Evolutionary conservation across 257 asterid species (phyloP).

Genomic region (Prunella vulgaris): DNA sequence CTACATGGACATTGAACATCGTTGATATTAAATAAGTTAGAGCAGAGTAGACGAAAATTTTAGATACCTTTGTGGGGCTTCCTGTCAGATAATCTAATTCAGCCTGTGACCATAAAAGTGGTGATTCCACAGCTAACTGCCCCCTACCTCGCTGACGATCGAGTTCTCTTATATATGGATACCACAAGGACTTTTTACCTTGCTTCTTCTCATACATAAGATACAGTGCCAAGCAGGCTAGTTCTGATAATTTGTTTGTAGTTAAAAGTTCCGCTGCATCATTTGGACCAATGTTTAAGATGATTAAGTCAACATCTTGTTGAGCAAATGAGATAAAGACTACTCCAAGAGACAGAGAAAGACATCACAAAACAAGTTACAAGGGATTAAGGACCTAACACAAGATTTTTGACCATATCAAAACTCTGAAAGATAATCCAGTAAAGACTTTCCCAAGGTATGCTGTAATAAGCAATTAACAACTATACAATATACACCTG

Average conservation of each 20-base stretch:
- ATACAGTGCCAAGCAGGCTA: conserved; percentile 92
- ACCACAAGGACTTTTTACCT: conserved; percentile 91
- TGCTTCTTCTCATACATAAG: conserved; percentile 99
- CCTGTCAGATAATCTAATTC: conserved; percentile 84
- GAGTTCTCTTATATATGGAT: conserved; percentile 88
- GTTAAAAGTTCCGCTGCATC: conserved; percentile 95
- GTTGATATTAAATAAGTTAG: conserved; percentile 18
- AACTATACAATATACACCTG: neutral
- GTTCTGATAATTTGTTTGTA: conserved; percentile 90
- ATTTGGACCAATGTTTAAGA: conserved; percentile 5
- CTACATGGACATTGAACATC: neutral
- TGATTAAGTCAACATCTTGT: neutral
- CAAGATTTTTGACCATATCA: neutral
- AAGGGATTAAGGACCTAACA: conserved; percentile 11
- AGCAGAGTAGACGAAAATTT: conserved; percentile 9
- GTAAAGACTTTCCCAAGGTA: neutral
- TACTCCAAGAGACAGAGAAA: neutral
- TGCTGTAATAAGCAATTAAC: neutral
- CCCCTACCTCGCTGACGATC: conserved; percentile 98
- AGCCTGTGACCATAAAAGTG: conserved; percentile 91
- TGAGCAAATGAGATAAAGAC: conserved; percentile 8
- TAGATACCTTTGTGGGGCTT: conserved; percentile 88
- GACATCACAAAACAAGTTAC: neutral
- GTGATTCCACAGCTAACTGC: conserved; percentile 96
- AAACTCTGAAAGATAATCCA: neutral